Base-by-base conservation (phyloP, 2,329 filamentous ascomycete genomes). In the Grosmannia penicillata region DNA sequence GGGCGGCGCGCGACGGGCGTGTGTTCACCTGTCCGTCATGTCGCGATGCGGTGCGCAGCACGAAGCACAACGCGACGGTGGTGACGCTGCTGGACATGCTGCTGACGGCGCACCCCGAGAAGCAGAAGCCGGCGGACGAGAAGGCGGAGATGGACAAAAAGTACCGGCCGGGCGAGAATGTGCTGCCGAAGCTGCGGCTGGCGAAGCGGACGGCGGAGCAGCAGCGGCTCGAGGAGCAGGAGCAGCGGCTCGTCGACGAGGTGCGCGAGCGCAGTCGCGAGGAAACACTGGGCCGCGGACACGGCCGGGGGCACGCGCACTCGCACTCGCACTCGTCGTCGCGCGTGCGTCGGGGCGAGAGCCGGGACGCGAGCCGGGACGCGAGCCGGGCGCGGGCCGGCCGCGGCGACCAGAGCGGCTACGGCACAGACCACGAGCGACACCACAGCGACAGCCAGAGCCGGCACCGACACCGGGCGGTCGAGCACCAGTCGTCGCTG, bases 21-120 rank as follows among this genome's bases (percentile, higher is more conserved):
- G 53, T 70, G 53, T 93, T 85, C 56, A 95, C 86, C 33, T 98
- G 91, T 61, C 91, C 91, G 29, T 82, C 85, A 60, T 98, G 91
- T 61, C 83, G 91, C 47, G 83, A 86, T 33, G 61, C 70, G 11
- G 89, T 98, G 43, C 78, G 87, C 45, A 83, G 82, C 50, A 94
- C 89, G 31, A 77, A 78, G 53, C 85, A 85, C 52, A 93, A 96
- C 70, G 84, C 91, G 41, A 86, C 82, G 19, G 82, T 95, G 37
- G 87, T 79, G 8, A 93, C 86, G 2, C 65, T 96, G 33, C 63
- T 98, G 43, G 89, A 96, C 40, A 89, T 94, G 72, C 86, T 83
- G 49, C 61, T 95, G 26, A 68, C 75, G 21, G 76, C 82, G 32
- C 84, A 93, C 51, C 89, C 91, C 2, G 73, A 75, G 15, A 80